Evolutionary conservation across 2,329 filamentous ascomycete species (phyloP).

Genomic region (Cercospora berteroae): DNA sequence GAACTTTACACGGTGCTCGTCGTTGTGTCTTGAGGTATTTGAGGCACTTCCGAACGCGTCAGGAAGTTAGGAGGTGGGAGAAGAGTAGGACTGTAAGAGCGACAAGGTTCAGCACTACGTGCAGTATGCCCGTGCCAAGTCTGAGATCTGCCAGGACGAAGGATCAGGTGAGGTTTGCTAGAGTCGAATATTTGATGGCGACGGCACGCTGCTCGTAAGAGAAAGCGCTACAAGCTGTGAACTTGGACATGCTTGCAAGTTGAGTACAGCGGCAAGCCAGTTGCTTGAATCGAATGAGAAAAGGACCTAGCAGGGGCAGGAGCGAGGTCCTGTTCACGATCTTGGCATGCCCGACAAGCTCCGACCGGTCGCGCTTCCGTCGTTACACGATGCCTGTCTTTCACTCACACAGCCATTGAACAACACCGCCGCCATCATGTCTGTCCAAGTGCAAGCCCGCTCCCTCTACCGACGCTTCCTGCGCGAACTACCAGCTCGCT

Average conservation of each 20-base stretch:
- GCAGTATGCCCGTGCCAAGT: neutral
- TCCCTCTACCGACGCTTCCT: conserved; percentile 85
- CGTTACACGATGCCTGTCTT: neutral
- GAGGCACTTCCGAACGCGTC: neutral
- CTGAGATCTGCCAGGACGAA: neutral
- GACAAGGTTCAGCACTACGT: neutral
- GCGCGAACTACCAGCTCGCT: conserved; percentile 78
- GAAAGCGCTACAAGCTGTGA: neutral
- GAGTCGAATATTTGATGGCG: neutral
- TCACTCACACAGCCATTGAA: neutral
- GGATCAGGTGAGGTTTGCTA: neutral
- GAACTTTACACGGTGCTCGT: neutral
- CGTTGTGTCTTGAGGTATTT: neutral
- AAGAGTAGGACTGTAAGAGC: neutral
- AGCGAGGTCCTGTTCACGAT: neutral
- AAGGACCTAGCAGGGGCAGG: neutral
- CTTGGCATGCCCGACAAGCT: conserved; percentile 1
- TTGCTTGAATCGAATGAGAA: neutral
- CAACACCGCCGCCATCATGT: conserved; percentile 32
- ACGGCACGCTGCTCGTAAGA: neutral
- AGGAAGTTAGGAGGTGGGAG: neutral
- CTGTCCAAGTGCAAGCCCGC: conserved; percentile 53
- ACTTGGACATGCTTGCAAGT: neutral
- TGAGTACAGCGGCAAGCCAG: neutral
- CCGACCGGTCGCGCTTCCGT: neutral